Evolutionary conservation across 371 early-diverging fungal species (phyloP).

Genomic region (Sporodiniella umbellata): DNA sequence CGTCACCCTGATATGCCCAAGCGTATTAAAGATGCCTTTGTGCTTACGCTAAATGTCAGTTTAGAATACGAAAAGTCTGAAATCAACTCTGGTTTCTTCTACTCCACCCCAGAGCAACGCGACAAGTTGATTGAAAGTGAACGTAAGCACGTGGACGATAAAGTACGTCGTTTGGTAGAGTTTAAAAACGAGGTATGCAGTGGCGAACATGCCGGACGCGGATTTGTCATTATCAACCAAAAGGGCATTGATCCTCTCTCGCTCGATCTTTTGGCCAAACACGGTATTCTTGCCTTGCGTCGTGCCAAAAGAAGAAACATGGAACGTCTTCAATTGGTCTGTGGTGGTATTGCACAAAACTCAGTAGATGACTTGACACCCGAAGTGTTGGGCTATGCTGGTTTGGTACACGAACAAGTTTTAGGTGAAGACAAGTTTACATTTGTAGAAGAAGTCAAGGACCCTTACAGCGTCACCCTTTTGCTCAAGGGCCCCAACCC

Average conservation of each 20-base stretch:
- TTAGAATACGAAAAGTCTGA: slow-evolving; percentile 99
- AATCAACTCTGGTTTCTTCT: slow-evolving; percentile 99
- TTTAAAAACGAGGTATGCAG: slow-evolving; percentile 93
- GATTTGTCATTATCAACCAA: slow-evolving; percentile 98
- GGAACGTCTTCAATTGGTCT: slow-evolving; percentile 98
- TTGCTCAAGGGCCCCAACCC: slow-evolving; percentile 97
- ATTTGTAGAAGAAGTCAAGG: slow-evolving; percentile 97
- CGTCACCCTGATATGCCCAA: slow-evolving; percentile 99
- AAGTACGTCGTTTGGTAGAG: slow-evolving; percentile 93
- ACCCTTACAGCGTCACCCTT: slow-evolving; percentile 94
- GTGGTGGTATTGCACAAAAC: slow-evolving; percentile 98
- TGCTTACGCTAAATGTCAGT: slow-evolving; percentile 97
- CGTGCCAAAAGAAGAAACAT: slow-evolving; percentile 99
- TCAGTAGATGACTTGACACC: slow-evolving; percentile 93
- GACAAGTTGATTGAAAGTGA: slow-evolving; percentile 98
- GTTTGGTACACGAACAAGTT: slow-evolving; percentile 94
- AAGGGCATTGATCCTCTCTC: slow-evolving; percentile 99
- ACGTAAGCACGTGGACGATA: slow-evolving; percentile 94
- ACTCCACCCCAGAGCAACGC: slow-evolving; percentile 97
- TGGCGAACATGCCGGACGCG: slow-evolving; percentile 73
- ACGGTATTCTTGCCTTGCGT: slow-evolving; percentile 97
- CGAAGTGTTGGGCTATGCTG: slow-evolving; percentile 92
- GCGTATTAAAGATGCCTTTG: slow-evolving; percentile 86
- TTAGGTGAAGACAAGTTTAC: slow-evolving; percentile 99
- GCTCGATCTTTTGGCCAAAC: slow-evolving; percentile 96